Percentiles rank a stretch among this genome's conserved stretches.
Conservation (phyloP, 805 yeast genomes). For the Torulaspora franciscae region DNA sequence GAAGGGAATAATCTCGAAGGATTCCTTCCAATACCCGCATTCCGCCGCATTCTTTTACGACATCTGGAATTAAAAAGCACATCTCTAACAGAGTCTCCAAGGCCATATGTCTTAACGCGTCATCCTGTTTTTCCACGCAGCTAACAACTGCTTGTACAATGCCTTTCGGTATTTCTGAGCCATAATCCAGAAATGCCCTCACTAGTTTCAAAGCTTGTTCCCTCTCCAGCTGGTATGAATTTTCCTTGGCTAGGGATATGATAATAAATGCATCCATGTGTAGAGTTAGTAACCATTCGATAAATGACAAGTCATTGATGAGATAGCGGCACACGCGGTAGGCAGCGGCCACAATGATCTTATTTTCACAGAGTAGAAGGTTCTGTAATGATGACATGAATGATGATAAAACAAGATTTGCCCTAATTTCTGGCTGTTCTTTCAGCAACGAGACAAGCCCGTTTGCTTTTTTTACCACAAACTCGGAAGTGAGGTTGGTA, state of each 20-base stretch:
- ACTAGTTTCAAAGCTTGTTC: slow-evolving; percentile 72
- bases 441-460: slow-evolving; percentile 54
- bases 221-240: slow-evolving; percentile 54
- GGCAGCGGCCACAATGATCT: slow-evolving; percentile 68
- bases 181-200: slow-evolving; percentile 52
- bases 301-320: slow-evolving; percentile 49
- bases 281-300: slow-evolving; percentile 48
- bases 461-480: slow-evolving; percentile 52
- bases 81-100: slow-evolving; percentile 56
- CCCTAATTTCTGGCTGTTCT: slow-evolving; percentile 53
- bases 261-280: slow-evolving; percentile 61
- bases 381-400: slow-evolving; percentile 55
- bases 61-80: slow-evolving; percentile 42
- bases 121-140: slow-evolving; percentile 53
- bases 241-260: slow-evolving; percentile 57
- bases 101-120: slow-evolving; percentile 47
- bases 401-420: slow-evolving; percentile 57
- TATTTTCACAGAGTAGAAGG: slow-evolving; percentile 51
- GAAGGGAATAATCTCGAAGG: slow-evolving; percentile 27
- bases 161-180: slow-evolving; percentile 60
- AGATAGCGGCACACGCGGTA: slow-evolving; percentile 68
- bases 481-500: slow-evolving; percentile 21
- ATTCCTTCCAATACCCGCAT: slow-evolving; percentile 38
- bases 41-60: slow-evolving; percentile 45
- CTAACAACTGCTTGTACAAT: slow-evolving; percentile 64